phyloP scores from a whole-genome alignment of 1,139 yeast species.

The Sugiyamaella paludigena region DNA sequence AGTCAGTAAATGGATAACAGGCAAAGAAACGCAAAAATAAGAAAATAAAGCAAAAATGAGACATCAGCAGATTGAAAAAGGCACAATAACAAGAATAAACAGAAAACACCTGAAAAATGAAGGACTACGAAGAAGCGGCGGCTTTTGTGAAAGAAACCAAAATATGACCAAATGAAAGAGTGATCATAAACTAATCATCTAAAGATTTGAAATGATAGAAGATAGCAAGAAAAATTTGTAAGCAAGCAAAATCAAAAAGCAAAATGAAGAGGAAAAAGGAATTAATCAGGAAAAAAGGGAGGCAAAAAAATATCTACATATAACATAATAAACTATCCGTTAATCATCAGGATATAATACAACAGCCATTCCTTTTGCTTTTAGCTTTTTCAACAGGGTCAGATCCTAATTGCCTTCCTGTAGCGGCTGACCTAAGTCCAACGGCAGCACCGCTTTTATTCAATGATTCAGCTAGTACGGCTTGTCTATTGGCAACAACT shows the following conservation, averaged over 20 bases:
- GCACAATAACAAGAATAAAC: too few species aligned
- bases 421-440: too few species aligned
- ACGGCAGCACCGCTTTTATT: not conserved
- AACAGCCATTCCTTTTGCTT: constrained; percentile 12
- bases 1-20: too few species aligned
- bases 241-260: not conserved
- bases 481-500: constrained; percentile 37
- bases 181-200: too few species aligned
- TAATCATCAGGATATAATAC: constrained; percentile 9
- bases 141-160: too few species aligned
- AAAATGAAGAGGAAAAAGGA: not conserved
- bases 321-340: not conserved
- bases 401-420: not conserved
- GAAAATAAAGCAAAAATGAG: too few species aligned
- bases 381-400: constrained; percentile 4
- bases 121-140: too few species aligned
- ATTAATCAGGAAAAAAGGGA: not conserved
- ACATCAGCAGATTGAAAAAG: too few species aligned
- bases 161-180: too few species aligned
- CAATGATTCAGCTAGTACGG: constrained; percentile 7
- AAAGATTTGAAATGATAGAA: not conserved
- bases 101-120: too few species aligned
- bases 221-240: not conserved
- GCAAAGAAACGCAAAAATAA: too few species aligned
- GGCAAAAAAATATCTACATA: not conserved